Evolutionary conservation across 441 rosid genomes (phyloP), one percentile per base, ranked within the genome.

Genomic region (Isatis lusitanica): DNA sequence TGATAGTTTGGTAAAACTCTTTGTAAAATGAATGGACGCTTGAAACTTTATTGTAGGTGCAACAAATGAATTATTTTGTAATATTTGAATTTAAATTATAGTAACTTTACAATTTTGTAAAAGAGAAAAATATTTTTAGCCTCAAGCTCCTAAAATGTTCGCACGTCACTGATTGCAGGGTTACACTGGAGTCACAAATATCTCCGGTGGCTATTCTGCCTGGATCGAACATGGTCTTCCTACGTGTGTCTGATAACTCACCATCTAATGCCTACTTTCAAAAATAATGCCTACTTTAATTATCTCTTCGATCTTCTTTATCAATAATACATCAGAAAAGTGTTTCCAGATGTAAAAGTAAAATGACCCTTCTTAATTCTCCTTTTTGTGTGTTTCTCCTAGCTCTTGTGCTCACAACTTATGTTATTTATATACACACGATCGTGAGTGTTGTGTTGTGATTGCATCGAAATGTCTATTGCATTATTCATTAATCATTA

Each of bases 151-250:
- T 21, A 21, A 21, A 21, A 21, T 21, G 24, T 21, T 21, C 2
- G 24, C 24, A 21, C 24, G 24, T 1, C 24, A 21, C 24, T 21
- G 24, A 21, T 21, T 52, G 43, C 90, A 90, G 98, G 97, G 96
- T 36, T 91, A 85, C 81, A 78, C 81, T 6, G 81, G 76, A 0
- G 75, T 93, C 10, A 83, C 83, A 2, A 94, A 93, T 78, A 65
- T 93, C 35, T 86, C 93, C 33, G 97, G 94, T 26, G 98, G 97
- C 53, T 91, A 68, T 66, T 75, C 83, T 24, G 85, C 94, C 18
- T 93, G 98, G 98, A 71, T 74, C 31, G 84, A 86, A 61, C 87
- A 66, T 65, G 87, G 83, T 15, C 96, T 93, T 52, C 96, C 97
- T 9, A 80, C 84, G 7, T 84, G 88, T 70, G 10, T 15, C 50